Evolutionary conservation across 176 grass and related monocot genomes (phyloP).

Genomic region (Oryza longistaminata): DNA sequence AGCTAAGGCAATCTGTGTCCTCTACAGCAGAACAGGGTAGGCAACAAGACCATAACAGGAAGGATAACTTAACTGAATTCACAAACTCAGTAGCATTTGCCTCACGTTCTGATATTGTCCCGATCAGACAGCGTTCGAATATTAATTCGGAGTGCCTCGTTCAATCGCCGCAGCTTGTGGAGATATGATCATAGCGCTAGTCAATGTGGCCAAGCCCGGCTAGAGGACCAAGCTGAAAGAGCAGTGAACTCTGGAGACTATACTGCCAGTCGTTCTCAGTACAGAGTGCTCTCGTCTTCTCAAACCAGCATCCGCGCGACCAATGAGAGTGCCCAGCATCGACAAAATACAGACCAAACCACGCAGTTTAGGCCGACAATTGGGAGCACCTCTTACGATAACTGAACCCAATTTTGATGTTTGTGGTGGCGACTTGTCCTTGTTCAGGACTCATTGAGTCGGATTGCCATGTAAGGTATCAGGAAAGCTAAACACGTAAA

Average conservation of each 20-base stretch:
- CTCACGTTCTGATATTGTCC: conserved; percentile 70
- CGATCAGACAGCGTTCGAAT: too few relatives aligned
- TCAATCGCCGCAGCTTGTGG: too few relatives aligned
- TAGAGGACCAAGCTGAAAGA: too few relatives aligned
- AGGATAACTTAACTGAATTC: conserved; percentile 57
- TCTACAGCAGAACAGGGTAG: conserved; percentile 72
- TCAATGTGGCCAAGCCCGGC: too few relatives aligned
- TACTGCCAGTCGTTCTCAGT: too few relatives aligned
- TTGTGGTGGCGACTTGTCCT: conserved; percentile 34
- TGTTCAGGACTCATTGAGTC: conserved; percentile 56
- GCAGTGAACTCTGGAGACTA: too few relatives aligned
- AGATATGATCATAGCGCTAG: too few relatives aligned
- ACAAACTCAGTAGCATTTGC: conserved; percentile 38
- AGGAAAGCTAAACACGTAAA: conserved; percentile 62
- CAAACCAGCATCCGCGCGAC: conserved; percentile 54
- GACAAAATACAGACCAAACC: conserved; percentile 58
- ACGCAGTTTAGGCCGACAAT: conserved; percentile 56
- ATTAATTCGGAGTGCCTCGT: too few relatives aligned
- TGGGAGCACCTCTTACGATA: conserved; percentile 59
- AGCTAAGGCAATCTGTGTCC: conserved; percentile 12
- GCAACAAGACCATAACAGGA: conserved; percentile 76
- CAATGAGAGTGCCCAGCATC: conserved; percentile 57
- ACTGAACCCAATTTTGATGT: conserved; percentile 60
- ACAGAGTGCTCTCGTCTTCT: too few relatives aligned
- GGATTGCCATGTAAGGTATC: conserved; percentile 98